phyloP scores from a whole-genome alignment of 129 eudicot genomes.

The Gnaphalium uliginosum region DNA sequence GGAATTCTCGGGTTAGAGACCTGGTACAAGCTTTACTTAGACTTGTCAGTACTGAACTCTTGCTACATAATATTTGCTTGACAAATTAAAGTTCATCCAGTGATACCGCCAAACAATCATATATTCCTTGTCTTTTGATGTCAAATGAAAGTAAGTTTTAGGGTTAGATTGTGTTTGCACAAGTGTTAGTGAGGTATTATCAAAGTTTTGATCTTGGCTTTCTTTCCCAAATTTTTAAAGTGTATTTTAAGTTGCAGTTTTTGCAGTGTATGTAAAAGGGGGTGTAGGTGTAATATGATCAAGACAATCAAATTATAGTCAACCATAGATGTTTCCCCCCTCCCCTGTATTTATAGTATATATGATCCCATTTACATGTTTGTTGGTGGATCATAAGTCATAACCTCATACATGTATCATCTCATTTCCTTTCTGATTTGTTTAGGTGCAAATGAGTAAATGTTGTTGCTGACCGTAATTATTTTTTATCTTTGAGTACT shows the following conservation, averaged over 20 bases:
- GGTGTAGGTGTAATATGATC: slow-evolving; percentile 22
- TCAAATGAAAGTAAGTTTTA: slow-evolving; percentile 12
- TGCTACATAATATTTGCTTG: slow-evolving; percentile 46
- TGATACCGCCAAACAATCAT: not conserved
- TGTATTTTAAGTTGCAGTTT: slow-evolving; percentile 16
- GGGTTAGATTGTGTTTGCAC: slow-evolving; percentile 25
- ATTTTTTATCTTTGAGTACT: no score
- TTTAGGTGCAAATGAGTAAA: no score
- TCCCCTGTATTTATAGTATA: not conserved
- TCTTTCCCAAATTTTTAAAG: not conserved
- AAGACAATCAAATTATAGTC: not conserved
- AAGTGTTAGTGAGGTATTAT: slow-evolving; percentile 16
- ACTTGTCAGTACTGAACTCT: slow-evolving; percentile 63
- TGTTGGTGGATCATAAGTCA: not conserved
- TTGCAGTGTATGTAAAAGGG: slow-evolving; percentile 1
- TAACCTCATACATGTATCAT: no score
- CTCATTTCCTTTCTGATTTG: no score
- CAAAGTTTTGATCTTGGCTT: slow-evolving; percentile 29
- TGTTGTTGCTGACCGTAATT: no score
- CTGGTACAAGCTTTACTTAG: slow-evolving; percentile 78
- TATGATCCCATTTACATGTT: no score
- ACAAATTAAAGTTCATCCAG: slow-evolving; percentile 15
- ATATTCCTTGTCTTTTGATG: not conserved
- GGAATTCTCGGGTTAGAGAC: slow-evolving; percentile 88
- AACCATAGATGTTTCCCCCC: not conserved